Percentiles rank a stretch among this genome's conserved stretches.
phyloP scores from a whole-genome alignment of 306 rosid genomes.

The Cucurbita argyrosperma region DNA sequence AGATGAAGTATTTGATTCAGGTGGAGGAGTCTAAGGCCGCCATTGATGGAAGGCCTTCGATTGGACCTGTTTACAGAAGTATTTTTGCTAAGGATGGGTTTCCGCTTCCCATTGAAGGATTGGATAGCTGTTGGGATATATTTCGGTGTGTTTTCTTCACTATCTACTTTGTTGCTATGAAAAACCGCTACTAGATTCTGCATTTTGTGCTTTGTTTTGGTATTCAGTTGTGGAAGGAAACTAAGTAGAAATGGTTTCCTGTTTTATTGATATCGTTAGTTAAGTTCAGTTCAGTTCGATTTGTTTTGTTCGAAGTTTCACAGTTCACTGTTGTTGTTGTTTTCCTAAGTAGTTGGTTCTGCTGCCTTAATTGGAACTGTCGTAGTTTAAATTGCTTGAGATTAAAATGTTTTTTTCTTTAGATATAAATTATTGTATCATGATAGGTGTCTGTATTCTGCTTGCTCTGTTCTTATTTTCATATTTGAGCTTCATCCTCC shows the following conservation, averaged over 20 bases:
- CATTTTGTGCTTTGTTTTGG: background rate
- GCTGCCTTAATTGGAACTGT: background rate
- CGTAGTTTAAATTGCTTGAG: background rate
- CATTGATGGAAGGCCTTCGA: conserved; percentile 39
- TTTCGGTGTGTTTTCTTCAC: conserved; percentile 40
- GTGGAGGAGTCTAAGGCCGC: conserved; percentile 57
- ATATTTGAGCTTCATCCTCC: background rate
- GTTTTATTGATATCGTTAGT: background rate
- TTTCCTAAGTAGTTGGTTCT: background rate
- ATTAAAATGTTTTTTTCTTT: background rate
- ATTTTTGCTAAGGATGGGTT: conserved; percentile 68
- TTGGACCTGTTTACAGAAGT: conserved; percentile 83
- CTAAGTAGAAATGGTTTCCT: background rate
- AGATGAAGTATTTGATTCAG: conserved; percentile 40
- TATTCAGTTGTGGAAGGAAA: background rate
- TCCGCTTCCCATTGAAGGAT: conserved; percentile 49
- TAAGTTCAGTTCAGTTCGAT: background rate
- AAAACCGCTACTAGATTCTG: background rate
- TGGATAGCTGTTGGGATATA: conserved; percentile 82
- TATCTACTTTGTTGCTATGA: background rate
- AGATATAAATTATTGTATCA: background rate
- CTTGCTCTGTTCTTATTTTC: background rate
- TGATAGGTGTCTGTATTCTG: background rate
- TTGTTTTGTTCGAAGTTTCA: background rate
- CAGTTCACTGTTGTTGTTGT: background rate